A percentile compares a stretch with the other conserved stretches of the same genome.
phyloP scores from a whole-genome alignment of 225 moss, liverwort and hornwort species.

The Polytrichum formosum region DNA sequence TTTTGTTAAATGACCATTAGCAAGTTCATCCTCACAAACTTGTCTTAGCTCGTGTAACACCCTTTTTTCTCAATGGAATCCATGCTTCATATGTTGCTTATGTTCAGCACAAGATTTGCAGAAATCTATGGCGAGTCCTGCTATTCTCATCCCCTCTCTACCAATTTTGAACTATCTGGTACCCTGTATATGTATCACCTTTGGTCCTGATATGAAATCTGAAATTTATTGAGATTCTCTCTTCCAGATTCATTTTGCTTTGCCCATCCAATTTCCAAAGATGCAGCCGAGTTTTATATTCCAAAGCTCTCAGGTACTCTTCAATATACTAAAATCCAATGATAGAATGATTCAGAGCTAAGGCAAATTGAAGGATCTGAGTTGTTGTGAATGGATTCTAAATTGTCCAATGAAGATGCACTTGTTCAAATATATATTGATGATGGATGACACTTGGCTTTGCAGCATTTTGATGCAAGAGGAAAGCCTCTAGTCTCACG shows the following conservation, averaged over 20 bases:
- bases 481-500: slow-evolving; percentile 79
- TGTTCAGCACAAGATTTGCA: no score
- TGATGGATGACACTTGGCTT: neutral
- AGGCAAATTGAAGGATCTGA: neutral
- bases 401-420: neutral
- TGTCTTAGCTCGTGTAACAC: no score
- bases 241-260: slow-evolving; percentile 68
- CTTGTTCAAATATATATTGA: slow-evolving; percentile 1
- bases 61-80: no score
- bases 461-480: slow-evolving; percentile 93
- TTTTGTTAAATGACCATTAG: slow-evolving; percentile 8
- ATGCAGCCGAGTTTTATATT: slow-evolving; percentile 76
- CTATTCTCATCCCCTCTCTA: no score
- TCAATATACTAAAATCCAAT: neutral
- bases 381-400: slow-evolving; percentile 5
- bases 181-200: no score
- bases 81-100: no score
- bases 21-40: no score
- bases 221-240: no score
- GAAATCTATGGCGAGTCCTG: no score
- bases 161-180: no score
- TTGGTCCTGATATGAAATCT: no score
- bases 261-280: slow-evolving; percentile 91
- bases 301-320: slow-evolving; percentile 90
- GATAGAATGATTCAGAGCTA: neutral